phyloP scores from a whole-genome alignment of 2,329 filamentous ascomycete genomes.

The Colletotrichum tofieldiae region DNA sequence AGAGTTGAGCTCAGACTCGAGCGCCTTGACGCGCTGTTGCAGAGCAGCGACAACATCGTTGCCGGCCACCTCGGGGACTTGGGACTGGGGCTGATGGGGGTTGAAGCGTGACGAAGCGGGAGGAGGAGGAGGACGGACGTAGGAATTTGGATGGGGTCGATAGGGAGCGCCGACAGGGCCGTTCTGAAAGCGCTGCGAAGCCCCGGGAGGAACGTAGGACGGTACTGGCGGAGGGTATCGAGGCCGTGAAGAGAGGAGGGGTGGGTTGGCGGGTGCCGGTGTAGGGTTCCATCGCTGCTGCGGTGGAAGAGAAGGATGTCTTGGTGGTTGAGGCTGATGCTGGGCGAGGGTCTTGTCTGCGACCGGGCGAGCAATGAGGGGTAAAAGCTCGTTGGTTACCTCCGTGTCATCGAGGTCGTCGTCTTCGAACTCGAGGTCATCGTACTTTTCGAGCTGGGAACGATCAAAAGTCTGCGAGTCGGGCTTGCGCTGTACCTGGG shows the following conservation, averaged over 20 bases:
- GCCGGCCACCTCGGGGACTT: conserved; percentile 42
- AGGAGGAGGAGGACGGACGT: conserved; percentile 54
- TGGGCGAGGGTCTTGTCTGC: conserved; percentile 56
- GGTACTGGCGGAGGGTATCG: conserved; percentile 37
- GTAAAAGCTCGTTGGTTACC: conserved; percentile 66
- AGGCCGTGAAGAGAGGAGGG: conserved; percentile 42
- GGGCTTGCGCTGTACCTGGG: conserved; percentile 62
- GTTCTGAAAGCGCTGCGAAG: conserved; percentile 44
- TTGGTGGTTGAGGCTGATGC: conserved; percentile 48
- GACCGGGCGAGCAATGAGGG: conserved; percentile 55
- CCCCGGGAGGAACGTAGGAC: conserved; percentile 32
- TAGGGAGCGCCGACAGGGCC: conserved; percentile 49
- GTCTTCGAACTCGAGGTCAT: conserved; percentile 66
- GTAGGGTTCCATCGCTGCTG: conserved; percentile 56
- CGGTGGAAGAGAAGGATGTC: conserved; percentile 28
- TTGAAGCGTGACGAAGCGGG: conserved; percentile 49
- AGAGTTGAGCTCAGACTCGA: conserved; percentile 71
- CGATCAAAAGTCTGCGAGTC: conserved; percentile 46
- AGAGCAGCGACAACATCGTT: conserved; percentile 62
- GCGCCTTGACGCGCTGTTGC: conserved; percentile 66
- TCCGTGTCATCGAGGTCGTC: conserved; percentile 73
- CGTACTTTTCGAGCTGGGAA: conserved; percentile 50
- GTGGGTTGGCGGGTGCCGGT: conserved; percentile 13
- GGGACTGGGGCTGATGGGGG: conserved; percentile 53
- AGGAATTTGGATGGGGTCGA: conserved; percentile 58